A percentile compares a stretch with the other conserved stretches of the same genome.
phyloP scores from a whole-genome alignment of 495 filamentous ascomycete genomes.

The Aspergillus mulundensis region DNA sequence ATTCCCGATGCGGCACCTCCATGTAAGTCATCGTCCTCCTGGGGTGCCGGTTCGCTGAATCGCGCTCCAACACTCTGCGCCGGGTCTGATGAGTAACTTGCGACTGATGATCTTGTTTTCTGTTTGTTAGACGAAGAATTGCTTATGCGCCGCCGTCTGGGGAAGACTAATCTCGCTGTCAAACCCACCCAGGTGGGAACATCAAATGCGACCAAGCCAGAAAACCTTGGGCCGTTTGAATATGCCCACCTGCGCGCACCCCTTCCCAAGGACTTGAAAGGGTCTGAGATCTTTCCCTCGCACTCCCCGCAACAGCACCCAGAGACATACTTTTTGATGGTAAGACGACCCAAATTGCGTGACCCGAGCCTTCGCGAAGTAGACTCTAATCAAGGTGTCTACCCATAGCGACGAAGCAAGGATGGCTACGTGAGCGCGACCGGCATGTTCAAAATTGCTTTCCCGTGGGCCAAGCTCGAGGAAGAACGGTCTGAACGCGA shows the following conservation, averaged over 20 bases:
- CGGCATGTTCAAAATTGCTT: slow-evolving; percentile 99
- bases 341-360: slow-evolving; percentile 31
- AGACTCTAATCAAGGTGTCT: neutral
- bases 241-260: slow-evolving; percentile 94
- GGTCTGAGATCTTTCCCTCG: slow-evolving; percentile 86
- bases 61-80: slow-evolving; percentile 11
- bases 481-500: slow-evolving; percentile 87
- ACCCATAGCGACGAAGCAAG: slow-evolving; percentile 72
- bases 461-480: slow-evolving; percentile 79
- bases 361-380: neutral
- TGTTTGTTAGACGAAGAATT: slow-evolving; percentile 67
- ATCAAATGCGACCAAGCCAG: slow-evolving; percentile 60
- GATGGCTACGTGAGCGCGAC: slow-evolving; percentile 95
- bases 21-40: slow-evolving; percentile 44
- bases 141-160: slow-evolving; percentile 77
- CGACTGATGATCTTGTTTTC: slow-evolving; percentile 20
- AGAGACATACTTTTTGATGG: slow-evolving; percentile 95
- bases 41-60: slow-evolving; percentile 4
- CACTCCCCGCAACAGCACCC: slow-evolving; percentile 53
- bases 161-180: slow-evolving; percentile 85
- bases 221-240: slow-evolving; percentile 80
- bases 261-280: slow-evolving; percentile 77
- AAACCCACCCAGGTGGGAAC: slow-evolving; percentile 64
- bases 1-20: slow-evolving; percentile 63
- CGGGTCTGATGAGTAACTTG: slow-evolving; percentile 16